phyloP scores from a whole-genome alignment of 257 asterid genomes.

The Echites panduratus region DNA sequence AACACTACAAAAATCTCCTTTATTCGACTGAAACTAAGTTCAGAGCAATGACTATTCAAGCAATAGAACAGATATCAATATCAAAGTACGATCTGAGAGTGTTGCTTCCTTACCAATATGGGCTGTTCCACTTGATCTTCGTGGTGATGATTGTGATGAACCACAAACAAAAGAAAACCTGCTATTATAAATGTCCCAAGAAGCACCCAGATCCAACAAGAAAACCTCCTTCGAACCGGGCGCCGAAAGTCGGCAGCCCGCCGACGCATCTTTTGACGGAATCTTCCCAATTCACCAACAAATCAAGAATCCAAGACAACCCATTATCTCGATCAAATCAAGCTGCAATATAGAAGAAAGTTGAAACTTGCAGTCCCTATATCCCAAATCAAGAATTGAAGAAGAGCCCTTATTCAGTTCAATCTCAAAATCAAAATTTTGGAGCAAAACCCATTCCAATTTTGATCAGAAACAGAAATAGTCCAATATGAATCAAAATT shows the following conservation, averaged over 20 bases:
- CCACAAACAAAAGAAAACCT: slow-evolving; percentile 51
- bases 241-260: slow-evolving; percentile 91
- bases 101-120: slow-evolving; percentile 36
- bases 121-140: slow-evolving; percentile 58
- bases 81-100: slow-evolving; percentile 9
- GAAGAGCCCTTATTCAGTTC: slow-evolving; percentile 22
- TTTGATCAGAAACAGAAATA: slow-evolving; percentile 13
- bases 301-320: slow-evolving; percentile 26
- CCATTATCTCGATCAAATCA: slow-evolving; percentile 31
- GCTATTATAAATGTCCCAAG: slow-evolving; percentile 48
- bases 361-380: slow-evolving; percentile 11
- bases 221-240: slow-evolving; percentile 69
- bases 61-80: neutral
- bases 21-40: neutral
- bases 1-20: neutral
- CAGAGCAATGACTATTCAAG: neutral
- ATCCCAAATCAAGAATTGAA: slow-evolving; percentile 28
- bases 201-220: slow-evolving; percentile 81
- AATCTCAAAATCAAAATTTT: slow-evolving; percentile 16
- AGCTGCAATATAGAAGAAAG: neutral
- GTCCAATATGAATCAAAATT: slow-evolving; percentile 1
- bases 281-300: slow-evolving; percentile 30
- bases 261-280: slow-evolving; percentile 71
- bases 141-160: slow-evolving; percentile 58
- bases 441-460: slow-evolving; percentile 20